These are phyloP conservation scores for Bruguiera gymnorhiza DNA, from an alignment of 345 rosid species.

Conservation along the genomic window DNA sequence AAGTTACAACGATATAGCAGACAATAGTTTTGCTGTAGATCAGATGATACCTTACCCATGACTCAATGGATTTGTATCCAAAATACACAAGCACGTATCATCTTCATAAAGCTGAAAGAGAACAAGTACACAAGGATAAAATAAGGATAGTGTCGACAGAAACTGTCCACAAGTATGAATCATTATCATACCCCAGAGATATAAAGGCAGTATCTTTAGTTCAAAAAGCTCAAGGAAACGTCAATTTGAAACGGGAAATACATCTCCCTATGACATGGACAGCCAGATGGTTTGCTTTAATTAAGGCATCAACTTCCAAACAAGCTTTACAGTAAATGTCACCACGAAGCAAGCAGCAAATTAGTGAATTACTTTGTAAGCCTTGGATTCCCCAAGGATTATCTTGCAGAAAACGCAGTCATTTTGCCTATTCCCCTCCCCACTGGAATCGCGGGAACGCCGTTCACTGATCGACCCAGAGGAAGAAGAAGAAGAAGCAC, in stretches of 20 bases:
- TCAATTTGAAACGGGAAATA: too few relatives aligned
- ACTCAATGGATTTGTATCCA: constrained; percentile 75
- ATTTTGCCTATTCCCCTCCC: constrained; percentile 12
- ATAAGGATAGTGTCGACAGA: neutral
- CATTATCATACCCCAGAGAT: too few relatives aligned
- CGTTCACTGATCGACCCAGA: constrained; percentile 20
- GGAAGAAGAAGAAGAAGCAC: constrained; percentile 35
- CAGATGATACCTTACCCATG: constrained; percentile 75
- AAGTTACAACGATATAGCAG: neutral
- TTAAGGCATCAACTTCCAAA: too few relatives aligned
- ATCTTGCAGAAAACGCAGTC: constrained; percentile 87
- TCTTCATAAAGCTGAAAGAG: constrained; percentile 78
- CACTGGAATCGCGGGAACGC: constrained; percentile 3
- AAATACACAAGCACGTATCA: constrained; percentile 76
- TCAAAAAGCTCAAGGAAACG: too few relatives aligned
- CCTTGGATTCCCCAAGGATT: constrained; percentile 68
- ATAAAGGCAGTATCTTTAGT: too few relatives aligned
- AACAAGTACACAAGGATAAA: neutral
- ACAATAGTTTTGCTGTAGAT: neutral
- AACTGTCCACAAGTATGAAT: too few relatives aligned
- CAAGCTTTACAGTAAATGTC: too few relatives aligned
- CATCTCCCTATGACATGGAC: too few relatives aligned
- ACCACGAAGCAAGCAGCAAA: neutral
- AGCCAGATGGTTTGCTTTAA: too few relatives aligned
- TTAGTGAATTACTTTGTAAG: constrained; percentile 49